These are phyloP conservation scores for Parasitella parasitica DNA, from an alignment of 371 early-diverging fungal species.

Conservation along the genomic window DNA sequence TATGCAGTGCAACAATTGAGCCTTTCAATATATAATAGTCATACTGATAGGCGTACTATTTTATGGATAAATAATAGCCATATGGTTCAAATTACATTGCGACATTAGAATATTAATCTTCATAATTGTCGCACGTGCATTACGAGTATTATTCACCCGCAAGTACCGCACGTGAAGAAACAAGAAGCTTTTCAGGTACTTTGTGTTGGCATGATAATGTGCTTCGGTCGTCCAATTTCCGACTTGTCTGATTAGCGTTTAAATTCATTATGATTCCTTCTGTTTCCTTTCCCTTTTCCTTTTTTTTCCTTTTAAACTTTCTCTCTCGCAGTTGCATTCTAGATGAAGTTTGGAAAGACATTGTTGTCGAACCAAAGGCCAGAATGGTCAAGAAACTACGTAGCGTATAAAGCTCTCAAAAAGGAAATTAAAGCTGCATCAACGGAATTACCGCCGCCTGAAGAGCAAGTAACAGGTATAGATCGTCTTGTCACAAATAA, in stretches of 20 bases:
- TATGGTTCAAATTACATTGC: too few species aligned
- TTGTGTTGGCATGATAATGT: not conserved
- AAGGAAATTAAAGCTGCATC: conserved; percentile 61
- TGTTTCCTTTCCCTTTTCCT: not conserved
- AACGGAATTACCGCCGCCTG: conserved; percentile 31
- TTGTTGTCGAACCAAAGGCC: conserved; percentile 62
- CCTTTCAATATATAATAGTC: too few species aligned
- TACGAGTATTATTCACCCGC: not conserved
- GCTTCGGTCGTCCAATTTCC: conserved; percentile 1
- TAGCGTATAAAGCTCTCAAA: conserved; percentile 69
- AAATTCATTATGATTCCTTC: not conserved
- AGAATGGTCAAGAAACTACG: conserved; percentile 70
- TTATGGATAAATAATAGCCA: too few species aligned
- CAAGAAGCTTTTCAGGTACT: not conserved
- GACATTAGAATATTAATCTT: too few species aligned
- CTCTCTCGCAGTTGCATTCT: too few species aligned
- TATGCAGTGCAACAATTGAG: not conserved
- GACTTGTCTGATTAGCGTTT: not conserved
- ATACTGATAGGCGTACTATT: not conserved
- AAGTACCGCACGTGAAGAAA: conserved; percentile 3
- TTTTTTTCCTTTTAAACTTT: conserved; percentile 14
- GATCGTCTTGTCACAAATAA: not conserved
- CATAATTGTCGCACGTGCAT: too few species aligned
- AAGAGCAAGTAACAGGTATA: conserved; percentile 47
- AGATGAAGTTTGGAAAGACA: conserved; percentile 77